Conservation (phyloP, 805 yeast genomes). For the Wickerhamomyces pijperi region DNA sequence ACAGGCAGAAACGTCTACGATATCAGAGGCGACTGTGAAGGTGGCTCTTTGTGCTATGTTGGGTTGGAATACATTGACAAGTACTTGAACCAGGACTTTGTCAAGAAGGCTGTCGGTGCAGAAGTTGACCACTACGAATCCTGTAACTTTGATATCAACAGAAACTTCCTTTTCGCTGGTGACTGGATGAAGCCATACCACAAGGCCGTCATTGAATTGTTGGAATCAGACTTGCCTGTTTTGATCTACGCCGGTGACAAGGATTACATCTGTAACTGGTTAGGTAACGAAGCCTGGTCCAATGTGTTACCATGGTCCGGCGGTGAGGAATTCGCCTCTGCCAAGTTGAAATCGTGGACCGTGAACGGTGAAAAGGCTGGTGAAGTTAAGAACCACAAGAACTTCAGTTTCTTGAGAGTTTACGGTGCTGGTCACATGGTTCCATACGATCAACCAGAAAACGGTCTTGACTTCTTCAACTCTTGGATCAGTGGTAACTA, state of each 20-base stretch:
- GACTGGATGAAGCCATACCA: constrained; percentile 92
- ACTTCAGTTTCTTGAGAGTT: constrained; percentile 73
- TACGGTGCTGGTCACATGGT: constrained; percentile 96
- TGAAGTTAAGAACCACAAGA: constrained; percentile 51
- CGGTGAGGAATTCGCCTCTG: constrained; percentile 38
- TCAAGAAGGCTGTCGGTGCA: constrained; percentile 77
- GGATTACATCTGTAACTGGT: constrained; percentile 94
- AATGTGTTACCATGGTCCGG: constrained; percentile 60
- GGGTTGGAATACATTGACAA: constrained; percentile 64
- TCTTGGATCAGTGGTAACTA: constrained; percentile 73
- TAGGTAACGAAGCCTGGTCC: constrained; percentile 87
- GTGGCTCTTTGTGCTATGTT: constrained; percentile 63
- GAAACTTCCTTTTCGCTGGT: constrained; percentile 75
- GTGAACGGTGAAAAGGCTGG: constrained; percentile 47
- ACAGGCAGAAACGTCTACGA: constrained; percentile 92
- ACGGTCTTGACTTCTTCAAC: constrained; percentile 71
- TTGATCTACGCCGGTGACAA: constrained; percentile 92
- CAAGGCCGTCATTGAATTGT: constrained; percentile 54
- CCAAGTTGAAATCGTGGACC: constrained; percentile 35
- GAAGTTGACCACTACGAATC: constrained; percentile 71
- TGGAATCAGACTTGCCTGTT: constrained; percentile 69
- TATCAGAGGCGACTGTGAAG: constrained; percentile 72
- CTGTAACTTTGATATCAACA: constrained; percentile 70
- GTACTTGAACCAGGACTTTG: constrained; percentile 68
- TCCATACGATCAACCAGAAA: constrained; percentile 79